Conservation (phyloP, 2,329 filamentous ascomycete species). For the Plectosphaerella cucumerina region DNA sequence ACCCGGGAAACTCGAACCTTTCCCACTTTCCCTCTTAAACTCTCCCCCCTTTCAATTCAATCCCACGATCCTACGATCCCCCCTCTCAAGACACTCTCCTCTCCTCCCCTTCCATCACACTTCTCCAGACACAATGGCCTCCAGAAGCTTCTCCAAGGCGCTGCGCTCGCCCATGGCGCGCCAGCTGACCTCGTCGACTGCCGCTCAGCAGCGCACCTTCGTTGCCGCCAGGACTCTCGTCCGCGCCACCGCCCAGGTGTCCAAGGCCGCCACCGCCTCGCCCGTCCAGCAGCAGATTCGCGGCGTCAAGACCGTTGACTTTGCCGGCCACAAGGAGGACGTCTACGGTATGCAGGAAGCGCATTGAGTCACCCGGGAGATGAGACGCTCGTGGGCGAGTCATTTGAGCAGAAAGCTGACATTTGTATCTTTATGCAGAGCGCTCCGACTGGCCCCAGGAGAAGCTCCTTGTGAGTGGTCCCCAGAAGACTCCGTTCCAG, state of each 20-base stretch:
- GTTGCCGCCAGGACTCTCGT: constrained; percentile 54
- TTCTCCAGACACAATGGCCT: constrained; percentile 62
- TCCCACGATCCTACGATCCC: too few species aligned
- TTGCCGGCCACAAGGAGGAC: constrained; percentile 89
- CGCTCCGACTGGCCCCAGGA: constrained; percentile 97
- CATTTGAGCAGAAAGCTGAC: constrained; percentile 18
- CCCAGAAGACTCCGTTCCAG: neutral
- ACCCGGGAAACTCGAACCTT: constrained; percentile 6
- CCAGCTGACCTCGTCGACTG: constrained; percentile 54
- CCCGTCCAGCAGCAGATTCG: constrained; percentile 70
- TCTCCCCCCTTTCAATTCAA: constrained; percentile 12
- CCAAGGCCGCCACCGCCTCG: constrained; percentile 35
- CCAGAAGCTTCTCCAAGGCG: constrained; percentile 67
- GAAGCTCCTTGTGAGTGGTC: constrained; percentile 80
- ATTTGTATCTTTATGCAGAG: constrained; percentile 53
- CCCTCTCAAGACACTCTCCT: constrained; percentile 19
- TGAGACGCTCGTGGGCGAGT: neutral
- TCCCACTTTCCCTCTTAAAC: constrained; percentile 4
- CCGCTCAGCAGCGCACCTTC: constrained; percentile 55
- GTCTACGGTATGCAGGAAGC: constrained; percentile 71
- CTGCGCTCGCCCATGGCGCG: constrained; percentile 59
- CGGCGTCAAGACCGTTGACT: constrained; percentile 98
- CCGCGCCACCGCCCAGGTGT: constrained; percentile 42
- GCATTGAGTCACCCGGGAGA: neutral
- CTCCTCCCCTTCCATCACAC: constrained; percentile 26